Conservation (phyloP, 805 yeast species). For the Candida tammaniensis region DNA sequence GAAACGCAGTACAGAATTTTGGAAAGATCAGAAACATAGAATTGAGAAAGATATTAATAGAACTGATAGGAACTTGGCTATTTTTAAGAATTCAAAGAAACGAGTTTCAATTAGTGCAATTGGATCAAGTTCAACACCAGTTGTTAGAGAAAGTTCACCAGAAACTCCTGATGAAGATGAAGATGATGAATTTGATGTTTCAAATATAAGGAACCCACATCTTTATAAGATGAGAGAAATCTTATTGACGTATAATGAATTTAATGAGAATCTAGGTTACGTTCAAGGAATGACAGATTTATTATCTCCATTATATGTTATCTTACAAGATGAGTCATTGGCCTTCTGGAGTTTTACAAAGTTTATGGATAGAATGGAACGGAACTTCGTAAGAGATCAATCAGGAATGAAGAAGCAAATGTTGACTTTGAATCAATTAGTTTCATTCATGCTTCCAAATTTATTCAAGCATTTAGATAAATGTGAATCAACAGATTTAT, state of each 20-base stretch:
- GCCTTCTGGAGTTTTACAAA: slow-evolving; percentile 87
- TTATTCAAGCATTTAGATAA: slow-evolving; percentile 78
- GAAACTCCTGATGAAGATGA: slow-evolving; percentile 34
- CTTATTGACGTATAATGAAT: slow-evolving; percentile 80
- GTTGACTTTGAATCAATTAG: slow-evolving; percentile 75
- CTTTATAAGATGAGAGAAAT: slow-evolving; percentile 70
- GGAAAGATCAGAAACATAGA: slow-evolving; percentile 86
- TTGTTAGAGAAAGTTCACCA: slow-evolving; percentile 25
- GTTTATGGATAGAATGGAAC: slow-evolving; percentile 93
- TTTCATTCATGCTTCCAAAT: slow-evolving; percentile 87
- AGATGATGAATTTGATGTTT: slow-evolving; percentile 54
- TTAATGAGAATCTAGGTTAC: slow-evolving; percentile 82
- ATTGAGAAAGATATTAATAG: slow-evolving; percentile 93
- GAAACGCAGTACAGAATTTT: slow-evolving; percentile 54
- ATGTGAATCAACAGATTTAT: slow-evolving; percentile 86
- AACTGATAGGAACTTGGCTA: slow-evolving; percentile 75
- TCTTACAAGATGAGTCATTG: slow-evolving; percentile 64
- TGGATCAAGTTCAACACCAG: slow-evolving; percentile 13
- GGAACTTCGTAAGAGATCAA: slow-evolving; percentile 89
- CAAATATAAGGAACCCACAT: slow-evolving; percentile 73
- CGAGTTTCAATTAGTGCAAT: slow-evolving; percentile 19
- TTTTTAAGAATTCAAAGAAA: slow-evolving; percentile 49
- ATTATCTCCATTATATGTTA: slow-evolving; percentile 76
- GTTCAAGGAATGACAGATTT: slow-evolving; percentile 98
- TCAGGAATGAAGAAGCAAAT: slow-evolving; percentile 91